Conservation (phyloP, 2,329 filamentous ascomycete genomes). For the Erysiphe pulchra region DNA sequence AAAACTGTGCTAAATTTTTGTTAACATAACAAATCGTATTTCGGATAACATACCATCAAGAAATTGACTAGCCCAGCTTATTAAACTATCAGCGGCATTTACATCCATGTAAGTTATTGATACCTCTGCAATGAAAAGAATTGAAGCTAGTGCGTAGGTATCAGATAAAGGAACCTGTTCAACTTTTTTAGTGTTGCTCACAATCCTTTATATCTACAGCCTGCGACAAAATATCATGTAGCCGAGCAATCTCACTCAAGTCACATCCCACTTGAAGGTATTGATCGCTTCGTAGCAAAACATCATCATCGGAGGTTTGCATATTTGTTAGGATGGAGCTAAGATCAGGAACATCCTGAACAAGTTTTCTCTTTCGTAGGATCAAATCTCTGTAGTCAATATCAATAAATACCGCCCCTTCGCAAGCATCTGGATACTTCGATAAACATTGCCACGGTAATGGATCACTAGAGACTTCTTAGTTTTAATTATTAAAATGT, state of each 20-base stretch:
- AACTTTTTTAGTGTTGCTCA: slow-evolving; percentile 5
- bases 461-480: slow-evolving; percentile 38
- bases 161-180: not conserved
- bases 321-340: slow-evolving; percentile 23
- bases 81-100: slow-evolving; percentile 42
- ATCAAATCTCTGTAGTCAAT: slow-evolving; percentile 70
- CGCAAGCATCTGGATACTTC: slow-evolving; percentile 32
- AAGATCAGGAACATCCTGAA: slow-evolving; percentile 36
- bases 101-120: slow-evolving; percentile 78
- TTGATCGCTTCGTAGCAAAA: slow-evolving; percentile 37
- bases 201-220: slow-evolving; percentile 31
- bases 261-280: slow-evolving; percentile 70
- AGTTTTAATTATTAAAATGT: not conserved
- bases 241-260: slow-evolving; percentile 35
- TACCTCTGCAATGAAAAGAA: slow-evolving; percentile 73
- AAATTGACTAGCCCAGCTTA: slow-evolving; percentile 51
- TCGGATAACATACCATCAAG: slow-evolving; percentile 28
- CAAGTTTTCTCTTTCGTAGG: slow-evolving; percentile 41
- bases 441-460: slow-evolving; percentile 62
- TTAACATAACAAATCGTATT: not conserved
- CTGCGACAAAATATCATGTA: slow-evolving; percentile 31
- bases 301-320: slow-evolving; percentile 16
- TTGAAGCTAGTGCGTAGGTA: slow-evolving; percentile 11
- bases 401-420: slow-evolving; percentile 46
- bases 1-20: slow-evolving; percentile 42